phyloP scores from a whole-genome alignment of 2,329 filamentous ascomycete species.

The Fusarium sp. region DNA sequence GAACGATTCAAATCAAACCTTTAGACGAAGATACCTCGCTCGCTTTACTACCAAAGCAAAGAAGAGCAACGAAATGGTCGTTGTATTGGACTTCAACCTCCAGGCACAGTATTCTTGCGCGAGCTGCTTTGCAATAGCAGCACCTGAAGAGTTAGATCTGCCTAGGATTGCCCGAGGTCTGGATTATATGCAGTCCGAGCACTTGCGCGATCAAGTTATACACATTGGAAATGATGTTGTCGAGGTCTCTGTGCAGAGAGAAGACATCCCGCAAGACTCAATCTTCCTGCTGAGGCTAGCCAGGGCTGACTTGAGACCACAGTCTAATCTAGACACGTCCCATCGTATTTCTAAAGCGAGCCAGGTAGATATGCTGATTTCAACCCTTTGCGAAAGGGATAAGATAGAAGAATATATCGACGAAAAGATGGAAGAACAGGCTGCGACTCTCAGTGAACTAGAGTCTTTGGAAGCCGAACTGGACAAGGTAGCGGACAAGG shows the following conservation, averaged over 20 bases:
- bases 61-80: neutral
- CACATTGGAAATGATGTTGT: neutral
- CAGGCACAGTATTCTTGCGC: neutral
- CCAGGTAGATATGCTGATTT: rapidly evolving
- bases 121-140: neutral
- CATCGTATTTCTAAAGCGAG: neutral
- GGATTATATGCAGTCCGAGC: rapidly evolving
- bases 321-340: rapidly evolving
- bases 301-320: neutral
- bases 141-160: rapidly evolving
- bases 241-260: neutral
- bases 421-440: rapidly evolving
- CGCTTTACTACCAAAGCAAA: neutral
- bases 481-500: neutral
- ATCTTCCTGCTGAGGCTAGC: neutral
- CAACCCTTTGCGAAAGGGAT: rapidly evolving
- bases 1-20: rapidly evolving
- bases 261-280: neutral
- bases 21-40: neutral
- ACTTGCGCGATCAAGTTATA: neutral
- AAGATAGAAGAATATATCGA: rapidly evolving
- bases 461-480: rapidly evolving
- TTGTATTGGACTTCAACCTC: neutral
- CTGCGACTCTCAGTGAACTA: neutral
- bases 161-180: rapidly evolving